Percentiles rank a stretch among this genome's conserved stretches.
Conservation (phyloP, 2,329 filamentous ascomycete species). For the Aphanocladium album region DNA sequence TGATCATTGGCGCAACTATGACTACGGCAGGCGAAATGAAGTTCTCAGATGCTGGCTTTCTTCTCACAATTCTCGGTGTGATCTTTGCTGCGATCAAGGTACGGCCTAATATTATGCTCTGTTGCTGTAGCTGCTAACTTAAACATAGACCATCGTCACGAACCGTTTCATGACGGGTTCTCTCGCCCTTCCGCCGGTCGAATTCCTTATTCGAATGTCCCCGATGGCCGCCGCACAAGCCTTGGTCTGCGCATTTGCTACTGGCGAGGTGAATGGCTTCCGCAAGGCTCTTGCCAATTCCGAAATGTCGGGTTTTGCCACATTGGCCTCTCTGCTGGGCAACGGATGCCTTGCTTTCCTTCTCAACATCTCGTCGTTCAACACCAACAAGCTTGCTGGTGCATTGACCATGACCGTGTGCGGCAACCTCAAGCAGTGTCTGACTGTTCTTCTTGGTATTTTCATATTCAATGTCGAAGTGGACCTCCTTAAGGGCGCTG, state of each 20-base stretch:
- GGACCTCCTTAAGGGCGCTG: conserved; percentile 49
- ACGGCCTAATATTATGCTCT: conserved; percentile 12
- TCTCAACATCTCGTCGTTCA: conserved; percentile 53
- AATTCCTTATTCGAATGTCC: conserved; percentile 59
- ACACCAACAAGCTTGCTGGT: conserved; percentile 53
- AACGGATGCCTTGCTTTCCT: conserved; percentile 52
- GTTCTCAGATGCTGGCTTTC: conserved; percentile 53
- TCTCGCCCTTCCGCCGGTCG: conserved; percentile 51
- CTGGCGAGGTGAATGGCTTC: conserved; percentile 47
- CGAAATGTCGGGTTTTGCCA: conserved; percentile 30
- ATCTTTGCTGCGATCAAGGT: conserved; percentile 52
- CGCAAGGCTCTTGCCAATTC: conserved; percentile 29
- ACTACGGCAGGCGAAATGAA: conserved; percentile 60
- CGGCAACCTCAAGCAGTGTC: conserved; percentile 54
- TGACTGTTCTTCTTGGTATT: conserved; percentile 51
- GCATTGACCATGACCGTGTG: conserved; percentile 56
- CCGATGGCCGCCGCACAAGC: conserved; percentile 55
- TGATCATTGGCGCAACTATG: conserved; percentile 54
- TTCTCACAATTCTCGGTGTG: conserved; percentile 50
- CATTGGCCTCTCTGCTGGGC: conserved; percentile 39
- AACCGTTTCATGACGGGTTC: conserved; percentile 61
- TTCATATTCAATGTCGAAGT: conserved; percentile 47
- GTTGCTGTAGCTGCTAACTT: conserved; percentile 17
- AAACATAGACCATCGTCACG: conserved; percentile 50
- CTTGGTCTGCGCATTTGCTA: conserved; percentile 44